Evolutionary conservation across 805 yeast genomes (phyloP).

Genomic region (Metschnikowia reukaufii): DNA sequence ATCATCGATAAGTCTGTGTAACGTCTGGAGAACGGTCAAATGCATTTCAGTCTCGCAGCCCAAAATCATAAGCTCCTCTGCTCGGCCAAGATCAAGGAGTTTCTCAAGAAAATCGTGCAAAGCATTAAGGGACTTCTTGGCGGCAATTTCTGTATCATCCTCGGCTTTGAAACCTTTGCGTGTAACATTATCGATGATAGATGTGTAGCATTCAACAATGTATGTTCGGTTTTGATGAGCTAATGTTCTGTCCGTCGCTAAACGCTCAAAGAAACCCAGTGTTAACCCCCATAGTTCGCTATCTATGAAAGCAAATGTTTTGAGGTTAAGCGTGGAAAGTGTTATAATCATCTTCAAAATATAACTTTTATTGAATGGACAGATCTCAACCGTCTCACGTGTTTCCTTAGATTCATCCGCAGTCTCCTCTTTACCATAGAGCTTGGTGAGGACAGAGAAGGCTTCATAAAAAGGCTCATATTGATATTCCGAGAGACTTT

Average conservation of each 20-base stretch:
- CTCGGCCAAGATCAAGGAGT: conserved; percentile 38
- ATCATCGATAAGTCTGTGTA: conserved; percentile 74
- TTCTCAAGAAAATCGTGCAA: conserved; percentile 45
- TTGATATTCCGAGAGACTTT: conserved; percentile 59
- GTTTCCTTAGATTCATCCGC: conserved; percentile 15
- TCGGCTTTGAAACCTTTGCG: conserved; percentile 37
- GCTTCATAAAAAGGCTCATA: conserved; percentile 50
- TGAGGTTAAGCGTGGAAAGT: conserved; percentile 51
- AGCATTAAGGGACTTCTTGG: conserved; percentile 46
- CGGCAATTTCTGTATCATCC: conserved; percentile 19
- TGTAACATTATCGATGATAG: conserved; percentile 45
- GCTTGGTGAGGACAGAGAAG: conserved; percentile 44
- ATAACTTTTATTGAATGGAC: conserved; percentile 57
- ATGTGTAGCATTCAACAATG: conserved; percentile 53
- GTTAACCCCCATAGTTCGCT: conserved; percentile 49
- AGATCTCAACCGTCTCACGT: conserved; percentile 24
- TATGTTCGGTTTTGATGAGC: conserved; percentile 45
- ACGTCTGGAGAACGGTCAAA: conserved; percentile 56
- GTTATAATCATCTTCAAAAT: conserved; percentile 55
- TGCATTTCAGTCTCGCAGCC: conserved; percentile 70
- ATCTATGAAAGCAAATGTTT: conserved; percentile 46
- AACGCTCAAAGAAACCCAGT: conserved; percentile 44
- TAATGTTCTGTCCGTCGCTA: conserved; percentile 45
- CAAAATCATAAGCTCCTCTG: conserved; percentile 45
- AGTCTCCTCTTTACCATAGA: too few relatives aligned